Percentiles rank a stretch among this genome's conserved stretches.
Evolutionary conservation across 2,329 filamentous ascomycete genomes (phyloP).

Genomic region (Penicillium sp.): DNA sequence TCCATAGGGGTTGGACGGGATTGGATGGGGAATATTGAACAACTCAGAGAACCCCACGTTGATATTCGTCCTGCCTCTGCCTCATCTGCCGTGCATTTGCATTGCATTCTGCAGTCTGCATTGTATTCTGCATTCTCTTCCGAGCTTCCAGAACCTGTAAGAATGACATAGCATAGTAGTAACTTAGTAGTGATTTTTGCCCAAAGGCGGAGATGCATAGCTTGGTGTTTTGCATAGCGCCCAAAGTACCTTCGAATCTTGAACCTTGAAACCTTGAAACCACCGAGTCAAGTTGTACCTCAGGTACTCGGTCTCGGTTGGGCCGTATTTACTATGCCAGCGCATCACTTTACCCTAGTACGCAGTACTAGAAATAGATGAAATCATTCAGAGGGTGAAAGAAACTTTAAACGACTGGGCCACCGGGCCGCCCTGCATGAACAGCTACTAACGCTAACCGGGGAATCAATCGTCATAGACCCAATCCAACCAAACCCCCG

Average conservation of each 20-base stretch:
- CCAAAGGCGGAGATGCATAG: conserved; percentile 17
- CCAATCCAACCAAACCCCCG: not conserved
- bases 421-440: not conserved
- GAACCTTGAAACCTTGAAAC: not conserved
- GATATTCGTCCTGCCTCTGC: conserved; percentile 13
- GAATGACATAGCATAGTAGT: not conserved
- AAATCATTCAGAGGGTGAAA: not conserved
- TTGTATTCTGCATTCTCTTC: not conserved
- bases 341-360: not conserved
- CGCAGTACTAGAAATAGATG: not conserved
- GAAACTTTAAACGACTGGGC: not conserved
- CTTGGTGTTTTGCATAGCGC: not conserved
- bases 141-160: conserved; percentile 18
- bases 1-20: conserved; percentile 9
- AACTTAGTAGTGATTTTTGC: conserved; percentile 17
- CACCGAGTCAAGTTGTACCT: not conserved
- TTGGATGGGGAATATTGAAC: conserved; percentile 22
- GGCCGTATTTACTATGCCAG: not conserved
- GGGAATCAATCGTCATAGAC: not conserved
- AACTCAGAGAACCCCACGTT: conserved; percentile 28
- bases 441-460: not conserved
- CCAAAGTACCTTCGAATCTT: not conserved
- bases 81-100: conserved; percentile 10
- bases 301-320: not conserved
- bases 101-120: not conserved